Percentiles rank a stretch among this genome's conserved stretches.
These are phyloP conservation scores for Yamagishiella unicocca DNA, from an alignment of 139 green algal species.

Conservation along the genomic window DNA sequence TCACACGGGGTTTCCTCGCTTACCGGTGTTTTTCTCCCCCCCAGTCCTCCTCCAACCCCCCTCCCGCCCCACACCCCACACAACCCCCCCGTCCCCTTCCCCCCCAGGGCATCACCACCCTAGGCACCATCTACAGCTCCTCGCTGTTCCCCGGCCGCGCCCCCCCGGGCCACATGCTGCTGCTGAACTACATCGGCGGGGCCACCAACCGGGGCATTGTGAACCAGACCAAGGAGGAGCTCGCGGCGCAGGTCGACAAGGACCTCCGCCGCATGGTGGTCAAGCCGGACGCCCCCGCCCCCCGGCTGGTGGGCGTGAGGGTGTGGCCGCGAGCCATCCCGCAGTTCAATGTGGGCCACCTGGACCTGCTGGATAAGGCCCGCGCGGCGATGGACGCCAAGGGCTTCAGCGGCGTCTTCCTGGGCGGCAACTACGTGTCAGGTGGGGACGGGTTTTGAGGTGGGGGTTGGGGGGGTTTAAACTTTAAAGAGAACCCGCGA, in stretches of 20 bases:
- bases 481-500: too few relatives aligned
- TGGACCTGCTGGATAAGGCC: slow-evolving; percentile 66
- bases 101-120: slow-evolving; percentile 90
- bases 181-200: slow-evolving; percentile 98
- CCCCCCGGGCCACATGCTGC: slow-evolving; percentile 77
- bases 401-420: slow-evolving; percentile 84
- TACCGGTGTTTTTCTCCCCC: too few relatives aligned
- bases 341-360: slow-evolving; percentile 97
- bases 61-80: not conserved
- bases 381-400: slow-evolving; percentile 63
- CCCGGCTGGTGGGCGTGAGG: slow-evolving; percentile 87
- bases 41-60: too few relatives aligned
- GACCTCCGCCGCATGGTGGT: slow-evolving; percentile 97
- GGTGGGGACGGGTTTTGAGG: slow-evolving; percentile 15
- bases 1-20: too few relatives aligned
- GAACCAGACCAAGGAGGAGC: slow-evolving; percentile 71
- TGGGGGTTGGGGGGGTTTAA: too few relatives aligned
- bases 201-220: slow-evolving; percentile 90
- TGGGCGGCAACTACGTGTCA: slow-evolving; percentile 98
- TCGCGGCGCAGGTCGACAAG: slow-evolving; percentile 85
- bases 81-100: not conserved
- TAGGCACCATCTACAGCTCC: slow-evolving; percentile 98
- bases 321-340: slow-evolving; percentile 97
- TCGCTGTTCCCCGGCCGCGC: slow-evolving; percentile 91
- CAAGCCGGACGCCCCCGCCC: slow-evolving; percentile 84